A percentile compares a stretch with the other conserved stretches of the same genome.
Evolutionary conservation across 305 asterid species (phyloP).

Genomic region (Salvia sclarea): DNA sequence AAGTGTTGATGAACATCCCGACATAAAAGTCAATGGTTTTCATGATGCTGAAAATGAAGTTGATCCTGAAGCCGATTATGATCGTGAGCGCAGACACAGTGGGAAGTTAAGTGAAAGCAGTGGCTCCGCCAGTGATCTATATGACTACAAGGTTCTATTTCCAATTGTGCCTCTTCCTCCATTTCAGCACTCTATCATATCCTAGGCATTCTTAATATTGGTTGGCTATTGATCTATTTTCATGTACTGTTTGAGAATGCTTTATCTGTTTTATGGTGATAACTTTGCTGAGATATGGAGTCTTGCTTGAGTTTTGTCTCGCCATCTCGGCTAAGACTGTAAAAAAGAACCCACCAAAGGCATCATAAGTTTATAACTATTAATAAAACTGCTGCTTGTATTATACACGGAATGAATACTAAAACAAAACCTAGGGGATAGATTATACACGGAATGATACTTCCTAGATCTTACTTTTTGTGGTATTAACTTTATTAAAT

Average conservation of each 20-base stretch:
- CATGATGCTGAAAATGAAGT: slow-evolving; percentile 95
- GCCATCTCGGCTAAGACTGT: neutral
- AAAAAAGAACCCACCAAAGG: too few species aligned
- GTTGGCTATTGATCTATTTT: neutral
- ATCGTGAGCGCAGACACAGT: slow-evolving; percentile 83
- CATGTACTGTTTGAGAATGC: neutral
- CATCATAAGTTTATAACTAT: too few species aligned
- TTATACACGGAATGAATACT: neutral
- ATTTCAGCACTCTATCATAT: slow-evolving; percentile 4
- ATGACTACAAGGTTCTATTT: slow-evolving; percentile 78
- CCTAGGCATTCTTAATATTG: slow-evolving; percentile 13
- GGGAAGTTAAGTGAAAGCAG: slow-evolving; percentile 96
- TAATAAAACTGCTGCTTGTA: neutral
- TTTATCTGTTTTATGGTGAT: slow-evolving; percentile 9
- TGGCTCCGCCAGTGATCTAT: slow-evolving; percentile 93
- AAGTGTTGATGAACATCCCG: slow-evolving; percentile 71
- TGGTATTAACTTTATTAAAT: neutral
- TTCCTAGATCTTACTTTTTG: slow-evolving; percentile 8
- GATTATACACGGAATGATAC: slow-evolving; percentile 5
- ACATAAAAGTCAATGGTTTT: slow-evolving; percentile 68
- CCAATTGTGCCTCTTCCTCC: neutral
- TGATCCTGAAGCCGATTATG: slow-evolving; percentile 76
- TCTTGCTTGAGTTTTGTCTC: neutral
- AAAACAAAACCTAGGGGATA: neutral
- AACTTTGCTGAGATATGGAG: neutral